These are phyloP conservation scores for Guadua angustifolia DNA, from an alignment of 176 grass and related monocot genomes.

Conservation along the genomic window DNA sequence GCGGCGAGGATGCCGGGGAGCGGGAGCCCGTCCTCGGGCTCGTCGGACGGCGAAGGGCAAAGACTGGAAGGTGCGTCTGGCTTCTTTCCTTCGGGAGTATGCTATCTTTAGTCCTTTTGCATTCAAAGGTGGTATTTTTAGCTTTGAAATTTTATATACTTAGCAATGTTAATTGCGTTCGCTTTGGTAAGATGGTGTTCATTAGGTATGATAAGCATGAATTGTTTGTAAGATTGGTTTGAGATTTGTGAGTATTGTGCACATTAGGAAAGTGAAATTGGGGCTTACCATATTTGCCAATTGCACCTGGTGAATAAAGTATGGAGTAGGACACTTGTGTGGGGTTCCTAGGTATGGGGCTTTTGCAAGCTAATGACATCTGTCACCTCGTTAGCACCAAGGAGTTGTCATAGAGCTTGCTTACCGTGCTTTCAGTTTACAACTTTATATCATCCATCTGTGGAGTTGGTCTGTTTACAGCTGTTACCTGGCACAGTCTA, in stretches of 20 bases:
- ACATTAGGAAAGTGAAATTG: neutral
- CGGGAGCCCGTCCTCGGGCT: constrained; percentile 43
- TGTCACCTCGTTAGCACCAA: neutral
- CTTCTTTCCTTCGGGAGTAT: constrained; percentile 10
- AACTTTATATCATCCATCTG: neutral
- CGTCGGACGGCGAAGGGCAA: constrained; percentile 38
- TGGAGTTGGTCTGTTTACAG: constrained; percentile 8
- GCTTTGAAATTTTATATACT: neutral
- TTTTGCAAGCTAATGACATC: neutral
- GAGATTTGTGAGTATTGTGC: neutral
- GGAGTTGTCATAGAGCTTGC: constrained; percentile 14
- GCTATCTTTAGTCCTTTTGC: constrained; percentile 35
- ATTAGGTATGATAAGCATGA: neutral
- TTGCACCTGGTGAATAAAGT: constrained; percentile 10
- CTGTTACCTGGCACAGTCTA: constrained; percentile 11
- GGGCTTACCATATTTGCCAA: constrained; percentile 9
- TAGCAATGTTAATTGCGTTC: neutral
- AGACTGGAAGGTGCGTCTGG: constrained; percentile 41
- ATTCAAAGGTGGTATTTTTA: neutral
- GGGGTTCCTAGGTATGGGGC: neutral
- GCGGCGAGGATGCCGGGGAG: neutral
- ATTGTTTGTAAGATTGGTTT: neutral
- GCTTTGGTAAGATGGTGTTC: neutral
- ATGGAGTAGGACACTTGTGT: constrained; percentile 4
- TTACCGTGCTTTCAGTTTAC: neutral